These are phyloP conservation scores for Daldinia concentrica DNA, from an alignment of 495 filamentous ascomycete genomes.

Conservation along the genomic window DNA sequence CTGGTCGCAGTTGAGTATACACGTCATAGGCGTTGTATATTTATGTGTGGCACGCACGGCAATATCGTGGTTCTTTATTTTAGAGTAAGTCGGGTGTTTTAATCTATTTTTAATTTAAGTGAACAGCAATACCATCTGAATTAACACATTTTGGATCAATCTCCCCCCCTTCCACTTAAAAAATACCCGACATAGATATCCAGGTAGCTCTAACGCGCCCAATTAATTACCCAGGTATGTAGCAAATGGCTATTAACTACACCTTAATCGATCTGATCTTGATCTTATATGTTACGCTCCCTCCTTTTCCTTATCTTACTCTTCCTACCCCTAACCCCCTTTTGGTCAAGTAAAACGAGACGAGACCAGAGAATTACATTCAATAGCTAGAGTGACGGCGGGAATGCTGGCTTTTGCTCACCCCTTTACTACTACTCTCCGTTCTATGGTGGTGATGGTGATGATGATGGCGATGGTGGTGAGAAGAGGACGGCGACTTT, in stretches of 20 bases:
- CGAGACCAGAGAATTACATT: not conserved
- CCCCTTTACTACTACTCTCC: constrained; percentile 10
- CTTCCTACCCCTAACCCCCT: not conserved
- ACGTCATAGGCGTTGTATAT: not conserved
- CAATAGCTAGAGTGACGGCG: constrained; percentile 20
- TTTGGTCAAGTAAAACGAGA: not conserved
- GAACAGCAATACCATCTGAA: too few species aligned
- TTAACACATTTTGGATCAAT: too few species aligned
- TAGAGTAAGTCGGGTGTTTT: not conserved
- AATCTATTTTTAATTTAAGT: too few species aligned
- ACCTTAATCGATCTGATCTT: too few species aligned
- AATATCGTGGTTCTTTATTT: not conserved
- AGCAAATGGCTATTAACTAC: too few species aligned
- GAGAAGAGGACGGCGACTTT: constrained; percentile 14
- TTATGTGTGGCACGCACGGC: not conserved
- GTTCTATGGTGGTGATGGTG: constrained; percentile 10
- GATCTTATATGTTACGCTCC: too few species aligned
- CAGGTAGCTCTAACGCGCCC: too few species aligned
- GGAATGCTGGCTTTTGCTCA: constrained; percentile 4
- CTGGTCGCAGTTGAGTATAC: constrained; percentile 1
- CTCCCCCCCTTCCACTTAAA: too few species aligned
- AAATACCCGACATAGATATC: too few species aligned
- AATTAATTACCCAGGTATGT: too few species aligned
- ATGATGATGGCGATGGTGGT: not conserved
- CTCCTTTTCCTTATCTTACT: too few species aligned